Evolutionary conservation across 139 green algal species (phyloP), one percentile per base, ranked within the genome.

Genomic region (Ettlia oleoabundans): DNA sequence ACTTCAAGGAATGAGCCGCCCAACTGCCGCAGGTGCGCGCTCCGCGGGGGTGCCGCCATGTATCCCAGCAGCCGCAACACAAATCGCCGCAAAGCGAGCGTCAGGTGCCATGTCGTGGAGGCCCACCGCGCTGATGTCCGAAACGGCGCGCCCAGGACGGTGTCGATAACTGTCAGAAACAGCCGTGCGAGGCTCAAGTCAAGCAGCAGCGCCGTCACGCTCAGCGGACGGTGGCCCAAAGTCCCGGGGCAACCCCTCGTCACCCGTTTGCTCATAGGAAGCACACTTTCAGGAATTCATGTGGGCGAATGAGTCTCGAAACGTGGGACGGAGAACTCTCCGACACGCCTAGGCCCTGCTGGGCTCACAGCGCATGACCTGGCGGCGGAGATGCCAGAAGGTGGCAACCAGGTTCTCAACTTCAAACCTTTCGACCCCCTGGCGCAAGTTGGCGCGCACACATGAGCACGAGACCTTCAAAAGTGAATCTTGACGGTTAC

Each of bases 41-140:
- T 47, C 7, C 76, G 52, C 1, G 85, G 76, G 13, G 92, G 86
- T 21, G 82, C 87, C 13, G 80, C 83, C 15, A 96, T 79, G 87
- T 86, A 96, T 24, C 92, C 90, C 10, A 93, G 37, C 0, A 71
- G 40, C 33, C 81, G 76, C 64, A 89, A 78, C 28, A 93, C 32
- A 9, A 81, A 66, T 35, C 84, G 72, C 42, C 87, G 62, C 18
- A 90, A 43, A 26, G 87, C 87, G 2, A 75, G 62, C 7, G 78
- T 64, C 2, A 95, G 24, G n/a, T 81, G 66, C 70, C 70, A 77
- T 5, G 40, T 63, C 84, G 33, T 78, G 0, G 37, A 30, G 67
- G 52, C 68, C 52, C 38, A 84, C 78, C 53, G 82, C 10, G n/a
- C 87, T 55, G 21, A 90, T 2, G n/a, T 35, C 13, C 78, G 68